These are phyloP conservation scores for Ilex aquifolium DNA, from an alignment of 257 asterid species.

Conservation along the genomic window DNA sequence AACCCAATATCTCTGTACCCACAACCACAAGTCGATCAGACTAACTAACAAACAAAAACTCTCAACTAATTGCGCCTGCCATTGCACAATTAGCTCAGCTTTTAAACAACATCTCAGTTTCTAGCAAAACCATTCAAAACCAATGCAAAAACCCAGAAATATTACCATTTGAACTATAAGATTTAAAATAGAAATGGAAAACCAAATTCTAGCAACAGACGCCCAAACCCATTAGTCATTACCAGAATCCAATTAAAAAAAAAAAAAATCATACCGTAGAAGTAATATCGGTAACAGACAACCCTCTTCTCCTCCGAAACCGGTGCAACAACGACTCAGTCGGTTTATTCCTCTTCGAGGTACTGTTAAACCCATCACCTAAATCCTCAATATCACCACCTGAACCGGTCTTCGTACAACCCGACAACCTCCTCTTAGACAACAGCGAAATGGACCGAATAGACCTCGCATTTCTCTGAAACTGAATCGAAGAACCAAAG, in stretches of 20 bases:
- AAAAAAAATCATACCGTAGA: constrained; percentile 42
- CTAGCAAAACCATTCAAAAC: too few relatives aligned
- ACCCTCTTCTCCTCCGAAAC: constrained; percentile 59
- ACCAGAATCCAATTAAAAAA: not conserved
- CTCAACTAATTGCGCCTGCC: too few relatives aligned
- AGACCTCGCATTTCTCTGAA: constrained; percentile 30
- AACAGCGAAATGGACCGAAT: constrained; percentile 44
- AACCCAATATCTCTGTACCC: too few relatives aligned
- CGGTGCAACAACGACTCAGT: constrained; percentile 49
- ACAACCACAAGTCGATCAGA: too few relatives aligned
- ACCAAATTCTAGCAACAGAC: not conserved
- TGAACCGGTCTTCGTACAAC: constrained; percentile 30
- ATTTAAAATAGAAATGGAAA: too few relatives aligned
- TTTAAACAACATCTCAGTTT: too few relatives aligned
- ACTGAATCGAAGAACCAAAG: constrained; percentile 19
- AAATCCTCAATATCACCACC: constrained; percentile 61
- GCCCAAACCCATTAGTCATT: too few relatives aligned
- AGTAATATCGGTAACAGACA: constrained; percentile 78
- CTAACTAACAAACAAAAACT: too few relatives aligned
- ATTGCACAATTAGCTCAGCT: too few relatives aligned
- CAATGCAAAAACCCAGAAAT: too few relatives aligned
- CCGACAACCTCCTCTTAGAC: constrained; percentile 52
- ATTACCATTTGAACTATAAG: too few relatives aligned
- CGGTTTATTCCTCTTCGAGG: constrained; percentile 30
- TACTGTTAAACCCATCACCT: constrained; percentile 25